These are phyloP conservation scores for Adansonia gregorii DNA, from an alignment of 441 rosid genomes.

Conservation along the genomic window DNA sequence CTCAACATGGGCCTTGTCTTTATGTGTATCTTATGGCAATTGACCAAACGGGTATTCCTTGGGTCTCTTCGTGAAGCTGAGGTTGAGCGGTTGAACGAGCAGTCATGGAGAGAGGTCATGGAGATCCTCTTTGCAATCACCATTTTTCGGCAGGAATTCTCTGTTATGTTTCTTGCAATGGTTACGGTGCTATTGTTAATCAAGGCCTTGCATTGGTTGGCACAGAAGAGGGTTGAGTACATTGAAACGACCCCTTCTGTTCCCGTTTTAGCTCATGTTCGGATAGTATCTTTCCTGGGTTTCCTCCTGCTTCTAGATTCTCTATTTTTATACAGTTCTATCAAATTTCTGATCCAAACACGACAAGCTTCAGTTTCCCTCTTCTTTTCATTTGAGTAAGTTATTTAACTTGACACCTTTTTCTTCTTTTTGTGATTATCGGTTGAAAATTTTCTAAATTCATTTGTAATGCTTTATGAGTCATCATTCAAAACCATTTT, in stretches of 20 bases:
- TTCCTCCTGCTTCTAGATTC: conserved; percentile 81
- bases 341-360: conserved; percentile 68
- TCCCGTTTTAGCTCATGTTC: conserved; percentile 66
- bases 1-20: conserved; percentile 88
- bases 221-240: conserved; percentile 94
- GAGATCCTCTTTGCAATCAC: conserved; percentile 96
- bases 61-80: conserved; percentile 95
- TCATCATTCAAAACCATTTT: not conserved
- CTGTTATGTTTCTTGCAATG: conserved; percentile 80
- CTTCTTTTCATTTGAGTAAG: conserved; percentile 97
- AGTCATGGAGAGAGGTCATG: conserved; percentile 96
- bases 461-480: not conserved
- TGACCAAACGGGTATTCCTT: conserved; percentile 71
- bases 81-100: conserved; percentile 90
- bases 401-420: conserved; percentile 16
- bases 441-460: not conserved
- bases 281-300: conserved; percentile 86
- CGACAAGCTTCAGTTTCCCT: conserved; percentile 91
- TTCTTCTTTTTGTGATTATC: not conserved
- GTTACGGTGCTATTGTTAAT: conserved; percentile 73
- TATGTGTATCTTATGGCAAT: conserved; percentile 86
- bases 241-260: conserved; percentile 95
- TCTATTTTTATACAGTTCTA: conserved; percentile 70
- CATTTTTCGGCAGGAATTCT: conserved; percentile 90
- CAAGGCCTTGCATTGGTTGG: conserved; percentile 94